Conservation (phyloP, 805 yeast genomes). For the Ogataea parapolymorpha region DNA sequence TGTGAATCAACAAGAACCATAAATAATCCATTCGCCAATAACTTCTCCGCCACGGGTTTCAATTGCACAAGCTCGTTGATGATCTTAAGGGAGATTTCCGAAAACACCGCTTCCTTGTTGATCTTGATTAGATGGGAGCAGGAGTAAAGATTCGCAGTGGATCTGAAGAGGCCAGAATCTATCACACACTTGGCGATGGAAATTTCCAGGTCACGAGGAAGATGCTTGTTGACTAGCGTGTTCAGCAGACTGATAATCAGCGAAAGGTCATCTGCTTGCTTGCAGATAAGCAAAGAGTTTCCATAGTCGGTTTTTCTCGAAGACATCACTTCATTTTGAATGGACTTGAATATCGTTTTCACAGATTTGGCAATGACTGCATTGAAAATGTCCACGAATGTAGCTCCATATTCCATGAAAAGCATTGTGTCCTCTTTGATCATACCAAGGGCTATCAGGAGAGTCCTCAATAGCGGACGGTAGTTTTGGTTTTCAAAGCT, state of each 20-base stretch:
- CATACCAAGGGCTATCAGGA: slow-evolving; percentile 46
- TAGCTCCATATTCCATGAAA: slow-evolving; percentile 46
- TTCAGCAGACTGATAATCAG: slow-evolving; percentile 64
- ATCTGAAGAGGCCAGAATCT: slow-evolving; percentile 57
- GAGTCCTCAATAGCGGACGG: slow-evolving; percentile 58
- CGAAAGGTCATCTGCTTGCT: slow-evolving; percentile 61
- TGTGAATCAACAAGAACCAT: slow-evolving; percentile 71
- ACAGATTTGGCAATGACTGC: slow-evolving; percentile 64
- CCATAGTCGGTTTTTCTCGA: slow-evolving; percentile 37
- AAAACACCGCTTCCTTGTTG: slow-evolving; percentile 63
- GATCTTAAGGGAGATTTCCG: slow-evolving; percentile 66
- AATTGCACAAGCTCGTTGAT: slow-evolving; percentile 64
- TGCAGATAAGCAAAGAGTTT: slow-evolving; percentile 36
- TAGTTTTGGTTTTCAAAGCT: slow-evolving; percentile 40
- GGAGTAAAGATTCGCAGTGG: slow-evolving; percentile 63
- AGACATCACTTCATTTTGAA: slow-evolving; percentile 52
- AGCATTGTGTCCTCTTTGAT: slow-evolving; percentile 39
- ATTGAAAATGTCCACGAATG: slow-evolving; percentile 57
- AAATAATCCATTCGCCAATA: slow-evolving; percentile 63
- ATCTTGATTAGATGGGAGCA: slow-evolving; percentile 60
- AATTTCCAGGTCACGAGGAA: slow-evolving; percentile 44
- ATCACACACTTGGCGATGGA: slow-evolving; percentile 51
- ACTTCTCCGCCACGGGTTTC: slow-evolving; percentile 60
- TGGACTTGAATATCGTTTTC: slow-evolving; percentile 52
- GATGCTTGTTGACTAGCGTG: slow-evolving; percentile 47